Percentiles rank a stretch among this genome's conserved stretches.
Evolutionary conservation across 208 protist species (phyloP).

Genomic region (Endotrypanum monterogeii): DNA sequence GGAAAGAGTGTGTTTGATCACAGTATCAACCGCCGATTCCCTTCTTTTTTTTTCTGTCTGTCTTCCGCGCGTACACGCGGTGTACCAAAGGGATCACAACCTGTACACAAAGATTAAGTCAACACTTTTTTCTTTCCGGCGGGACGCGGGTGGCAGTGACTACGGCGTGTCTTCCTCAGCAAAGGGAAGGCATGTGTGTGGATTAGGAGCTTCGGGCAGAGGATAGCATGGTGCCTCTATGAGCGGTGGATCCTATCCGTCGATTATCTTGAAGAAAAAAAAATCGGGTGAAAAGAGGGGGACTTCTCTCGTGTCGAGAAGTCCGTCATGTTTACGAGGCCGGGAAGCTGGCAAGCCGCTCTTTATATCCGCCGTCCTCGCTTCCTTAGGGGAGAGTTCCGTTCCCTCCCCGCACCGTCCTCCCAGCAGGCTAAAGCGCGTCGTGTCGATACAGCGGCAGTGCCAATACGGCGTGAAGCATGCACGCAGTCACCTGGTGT

Average conservation of each 20-base stretch:
- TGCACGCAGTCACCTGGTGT: neutral
- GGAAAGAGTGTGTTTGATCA: too few species aligned
- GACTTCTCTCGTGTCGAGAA: neutral
- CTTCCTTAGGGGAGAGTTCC: neutral
- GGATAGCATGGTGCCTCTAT: neutral
- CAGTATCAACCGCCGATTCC: too few species aligned
- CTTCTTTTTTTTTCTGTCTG: too few species aligned
- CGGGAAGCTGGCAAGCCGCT: conserved; percentile 1
- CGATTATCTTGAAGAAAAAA: neutral
- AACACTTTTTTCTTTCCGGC: neutral
- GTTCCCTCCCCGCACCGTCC: neutral
- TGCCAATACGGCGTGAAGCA: neutral
- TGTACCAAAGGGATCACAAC: too few species aligned
- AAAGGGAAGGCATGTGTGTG: neutral
- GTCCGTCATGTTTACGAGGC: neutral
- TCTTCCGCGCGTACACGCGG: too few species aligned
- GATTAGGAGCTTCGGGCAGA: neutral
- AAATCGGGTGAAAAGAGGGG: too few species aligned
- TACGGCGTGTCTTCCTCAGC: neutral
- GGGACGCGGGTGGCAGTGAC: neutral
- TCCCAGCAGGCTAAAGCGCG: neutral
- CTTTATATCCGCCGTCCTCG: conserved; percentile 1
- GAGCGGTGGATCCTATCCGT: neutral
- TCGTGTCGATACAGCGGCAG: neutral
- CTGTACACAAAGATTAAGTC: neutral